These are phyloP conservation scores for Quercus cerris DNA, from an alignment of 306 rosid genomes.

Conservation along the genomic window DNA sequence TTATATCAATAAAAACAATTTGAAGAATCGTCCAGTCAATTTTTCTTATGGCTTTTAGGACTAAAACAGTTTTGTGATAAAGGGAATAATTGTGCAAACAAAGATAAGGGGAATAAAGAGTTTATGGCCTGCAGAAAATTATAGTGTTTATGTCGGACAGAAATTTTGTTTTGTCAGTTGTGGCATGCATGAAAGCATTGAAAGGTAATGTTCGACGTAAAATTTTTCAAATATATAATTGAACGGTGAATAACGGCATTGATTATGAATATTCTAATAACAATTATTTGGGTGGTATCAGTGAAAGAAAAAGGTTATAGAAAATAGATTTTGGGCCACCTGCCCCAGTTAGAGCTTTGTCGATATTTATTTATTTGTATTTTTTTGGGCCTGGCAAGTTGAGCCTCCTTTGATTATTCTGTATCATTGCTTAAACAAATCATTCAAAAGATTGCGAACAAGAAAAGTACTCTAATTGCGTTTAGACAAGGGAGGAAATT, in stretches of 20 bases:
- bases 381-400: background rate
- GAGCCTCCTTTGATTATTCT: conserved; percentile 20
- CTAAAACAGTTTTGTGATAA: background rate
- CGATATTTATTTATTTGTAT: background rate
- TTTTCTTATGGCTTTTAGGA: background rate
- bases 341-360: too few species aligned
- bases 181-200: too few species aligned
- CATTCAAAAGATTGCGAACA: conserved; percentile 39
- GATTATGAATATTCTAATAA: background rate
- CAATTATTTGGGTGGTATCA: background rate
- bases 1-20: background rate
- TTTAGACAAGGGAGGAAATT: conserved; percentile 30
- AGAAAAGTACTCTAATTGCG: conserved; percentile 36
- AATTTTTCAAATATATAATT: background rate
- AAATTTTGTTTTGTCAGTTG: background rate
- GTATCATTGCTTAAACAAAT: conserved; percentile 21
- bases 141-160: background rate
- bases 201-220: background rate
- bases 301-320: too few species aligned
- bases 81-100: background rate
- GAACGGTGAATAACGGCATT: background rate
- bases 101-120: background rate
- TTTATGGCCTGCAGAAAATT: background rate
- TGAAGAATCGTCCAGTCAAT: background rate
- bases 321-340: too few species aligned